Base-by-base conservation (phyloP, 2,329 filamentous ascomycete genomes). In the Clarireedia homoeocarpa region DNA sequence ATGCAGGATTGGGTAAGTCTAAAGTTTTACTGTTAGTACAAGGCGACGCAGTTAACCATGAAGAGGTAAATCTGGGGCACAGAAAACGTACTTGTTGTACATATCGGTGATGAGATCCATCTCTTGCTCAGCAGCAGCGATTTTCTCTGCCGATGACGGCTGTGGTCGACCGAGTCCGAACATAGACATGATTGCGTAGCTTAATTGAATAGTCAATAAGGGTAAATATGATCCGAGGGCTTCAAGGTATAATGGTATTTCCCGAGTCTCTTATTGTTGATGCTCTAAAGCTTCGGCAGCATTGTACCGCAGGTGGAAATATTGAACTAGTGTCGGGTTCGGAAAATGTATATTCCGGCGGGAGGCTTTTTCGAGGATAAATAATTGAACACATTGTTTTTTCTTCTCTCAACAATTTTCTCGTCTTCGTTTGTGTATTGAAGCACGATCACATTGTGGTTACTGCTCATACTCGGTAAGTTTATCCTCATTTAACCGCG, bases 71-170 rank as follows among this genome's bases (percentile, higher is more conserved):
- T 26, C 53, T 47, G 26, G 48, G 45, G 14, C 36, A 44, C 38
- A 24, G 24, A 44, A 47, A 51, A 62, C 73, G 59, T 83, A 97
- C 94, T 94, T 89, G 78, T 91, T 92, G 81, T 96, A 95, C 86
- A 97, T 96, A 74, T 96, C 91, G 61, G 91, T 89, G 66, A 96
- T 85, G 80, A 97, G 91, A 76, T 96, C 94, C 75, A 97, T 90
- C 78, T 99, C 95, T 65, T 90, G 87, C 78, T 99, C 92, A 67
- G 95, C 91, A 68, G 90, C 89, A 68, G 89, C 88, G 73, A 99
- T 94, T 82, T 97, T 99, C 80, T 97, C 89, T 73, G 90, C 91
- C 69, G 91, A 96, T 62, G 90, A 88, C 71, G 91, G 88, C 77
- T 96, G 90, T 61, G 89, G 88, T 64, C 83, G 79, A 68, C 79